These are phyloP conservation scores for Leptographium wingfieldii DNA, from an alignment of 2,329 filamentous ascomycete genomes.

Conservation along the genomic window DNA sequence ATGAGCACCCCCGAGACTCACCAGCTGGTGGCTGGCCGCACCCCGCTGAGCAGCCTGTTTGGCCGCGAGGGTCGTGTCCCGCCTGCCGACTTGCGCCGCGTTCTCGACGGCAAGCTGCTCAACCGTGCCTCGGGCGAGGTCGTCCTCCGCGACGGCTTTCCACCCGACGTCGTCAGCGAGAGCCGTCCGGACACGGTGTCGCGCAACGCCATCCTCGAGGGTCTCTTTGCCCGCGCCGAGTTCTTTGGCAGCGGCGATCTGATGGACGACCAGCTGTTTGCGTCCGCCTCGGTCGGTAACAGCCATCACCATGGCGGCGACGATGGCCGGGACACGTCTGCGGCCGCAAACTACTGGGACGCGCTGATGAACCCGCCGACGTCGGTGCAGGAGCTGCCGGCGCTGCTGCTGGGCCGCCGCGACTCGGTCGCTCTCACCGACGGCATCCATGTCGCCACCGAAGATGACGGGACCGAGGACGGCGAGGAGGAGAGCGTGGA, in stretches of 20 bases:
- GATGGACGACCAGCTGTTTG: not conserved
- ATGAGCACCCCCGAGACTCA: constrained; percentile 63
- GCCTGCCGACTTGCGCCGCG: constrained; percentile 44
- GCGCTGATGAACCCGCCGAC: constrained; percentile 33
- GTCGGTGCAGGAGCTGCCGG: constrained; percentile 29
- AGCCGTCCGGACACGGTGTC: constrained; percentile 10
- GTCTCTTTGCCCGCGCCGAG: constrained; percentile 28
- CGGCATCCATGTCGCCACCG: constrained; percentile 1
- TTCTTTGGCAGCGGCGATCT: constrained; percentile 2
- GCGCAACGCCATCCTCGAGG: constrained; percentile 11
- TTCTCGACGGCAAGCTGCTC: constrained; percentile 49
- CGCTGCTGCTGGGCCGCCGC: constrained; percentile 17
- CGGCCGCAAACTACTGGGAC: constrained; percentile 28
- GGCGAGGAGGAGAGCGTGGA: not conserved
- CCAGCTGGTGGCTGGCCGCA: constrained; percentile 61
- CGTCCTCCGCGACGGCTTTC: constrained; percentile 45
- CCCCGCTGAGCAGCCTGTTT: constrained; percentile 63
- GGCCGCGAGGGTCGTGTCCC: constrained; percentile 61
- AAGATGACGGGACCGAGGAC: not conserved
- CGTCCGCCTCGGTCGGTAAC: not conserved
- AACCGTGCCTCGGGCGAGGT: constrained; percentile 24
- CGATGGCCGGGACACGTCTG: constrained; percentile 7
- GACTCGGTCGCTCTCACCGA: not conserved
- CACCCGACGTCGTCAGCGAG: constrained; percentile 32
- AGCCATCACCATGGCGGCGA: not conserved